phyloP scores from a whole-genome alignment of 805 yeast genomes.

The Teunomyces kruisii region DNA sequence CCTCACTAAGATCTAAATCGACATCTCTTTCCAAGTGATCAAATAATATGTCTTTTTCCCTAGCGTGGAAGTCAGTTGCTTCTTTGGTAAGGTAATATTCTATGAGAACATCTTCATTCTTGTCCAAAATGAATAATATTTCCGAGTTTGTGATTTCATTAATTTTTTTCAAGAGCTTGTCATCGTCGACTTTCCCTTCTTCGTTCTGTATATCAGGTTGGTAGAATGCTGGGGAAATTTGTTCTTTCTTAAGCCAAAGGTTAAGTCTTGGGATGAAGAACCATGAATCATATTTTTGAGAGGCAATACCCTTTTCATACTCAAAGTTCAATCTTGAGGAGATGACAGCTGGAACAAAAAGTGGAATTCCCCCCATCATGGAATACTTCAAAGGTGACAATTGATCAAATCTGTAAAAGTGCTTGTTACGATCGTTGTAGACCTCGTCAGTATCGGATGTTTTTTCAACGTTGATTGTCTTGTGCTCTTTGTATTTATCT shows the following conservation, averaged over 20 bases:
- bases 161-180: conserved; percentile 2
- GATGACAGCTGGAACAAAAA: conserved; percentile 52
- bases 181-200: conserved; percentile 11
- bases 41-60: conserved; percentile 19
- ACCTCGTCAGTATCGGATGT: conserved; percentile 25
- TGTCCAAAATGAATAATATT: conserved; percentile 22
- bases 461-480: conserved; percentile 8
- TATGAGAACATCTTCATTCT: conserved; percentile 24
- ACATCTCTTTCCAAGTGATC: conserved; percentile 5
- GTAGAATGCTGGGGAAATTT: conserved; percentile 20
- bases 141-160: conserved; percentile 21
- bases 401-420: conserved; percentile 31
- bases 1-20: background rate
- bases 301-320: conserved; percentile 35
- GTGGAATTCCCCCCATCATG: conserved; percentile 48
- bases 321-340: conserved; percentile 45
- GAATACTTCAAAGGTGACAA: conserved; percentile 45
- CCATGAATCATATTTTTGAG: conserved; percentile 36
- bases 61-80: conserved; percentile 32
- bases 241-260: conserved; percentile 53
- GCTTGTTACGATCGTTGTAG: conserved; percentile 41
- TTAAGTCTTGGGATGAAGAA: conserved; percentile 47
- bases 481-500: conserved; percentile 12
- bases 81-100: conserved; percentile 29
- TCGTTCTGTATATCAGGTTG: conserved; percentile 16